phyloP scores from a whole-genome alignment of 2,329 filamentous ascomycete genomes.

The Diaporthe sp. region DNA sequence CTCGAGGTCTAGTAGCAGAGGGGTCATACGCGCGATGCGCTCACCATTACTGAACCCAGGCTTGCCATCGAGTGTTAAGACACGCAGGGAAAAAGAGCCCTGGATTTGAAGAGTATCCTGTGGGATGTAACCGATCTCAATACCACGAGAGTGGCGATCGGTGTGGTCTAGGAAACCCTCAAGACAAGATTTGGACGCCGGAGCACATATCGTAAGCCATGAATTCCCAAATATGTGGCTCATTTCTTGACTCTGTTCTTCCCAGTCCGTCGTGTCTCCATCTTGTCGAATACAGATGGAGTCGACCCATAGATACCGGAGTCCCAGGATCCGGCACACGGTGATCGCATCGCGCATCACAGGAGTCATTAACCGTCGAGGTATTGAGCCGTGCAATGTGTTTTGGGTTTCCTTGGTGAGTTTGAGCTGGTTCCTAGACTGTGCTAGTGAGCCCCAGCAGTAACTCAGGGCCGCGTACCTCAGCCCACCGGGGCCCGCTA shows the following conservation, averaged over 20 bases:
- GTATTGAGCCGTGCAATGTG: not conserved
- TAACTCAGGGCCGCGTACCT: not conserved
- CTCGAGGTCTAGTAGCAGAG: not conserved
- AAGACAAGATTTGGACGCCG: not conserved
- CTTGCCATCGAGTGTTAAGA: not conserved
- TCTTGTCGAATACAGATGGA: not conserved
- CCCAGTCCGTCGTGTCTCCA: not conserved
- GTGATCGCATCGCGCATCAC: not conserved
- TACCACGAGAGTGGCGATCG: not conserved
- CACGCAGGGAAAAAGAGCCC: not conserved
- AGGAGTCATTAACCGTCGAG: not conserved
- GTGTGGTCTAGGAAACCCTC: not conserved
- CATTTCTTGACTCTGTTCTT: constrained; percentile 2
- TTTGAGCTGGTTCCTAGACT: not conserved
- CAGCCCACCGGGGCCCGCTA: not conserved
- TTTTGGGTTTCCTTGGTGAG: not conserved
- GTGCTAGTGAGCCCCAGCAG: not conserved
- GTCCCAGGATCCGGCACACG: not conserved
- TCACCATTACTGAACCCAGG: no score
- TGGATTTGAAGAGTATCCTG: no score
- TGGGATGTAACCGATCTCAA: not conserved
- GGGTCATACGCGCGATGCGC: rapidly evolving
- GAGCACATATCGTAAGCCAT: not conserved
- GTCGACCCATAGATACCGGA: not conserved
- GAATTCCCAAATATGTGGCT: not conserved